Percentiles rank a stretch among this genome's conserved stretches.
Conservation (phyloP, 305 asterid species). For the Fraxinus angustifolia region DNA sequence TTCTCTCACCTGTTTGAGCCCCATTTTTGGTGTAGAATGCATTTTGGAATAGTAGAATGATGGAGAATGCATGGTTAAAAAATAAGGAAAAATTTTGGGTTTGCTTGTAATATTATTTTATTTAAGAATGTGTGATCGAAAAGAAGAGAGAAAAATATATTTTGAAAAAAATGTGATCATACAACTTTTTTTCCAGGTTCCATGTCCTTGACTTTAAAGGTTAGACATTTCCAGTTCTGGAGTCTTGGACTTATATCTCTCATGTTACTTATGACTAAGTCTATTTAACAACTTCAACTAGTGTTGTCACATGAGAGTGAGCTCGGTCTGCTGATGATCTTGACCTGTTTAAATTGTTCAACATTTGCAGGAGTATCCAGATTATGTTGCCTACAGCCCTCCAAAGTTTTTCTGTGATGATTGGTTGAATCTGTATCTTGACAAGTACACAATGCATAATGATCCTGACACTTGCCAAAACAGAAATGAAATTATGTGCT, state of each 20-base stretch:
- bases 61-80: not conserved
- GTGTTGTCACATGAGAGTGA: not conserved
- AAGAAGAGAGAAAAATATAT: not conserved
- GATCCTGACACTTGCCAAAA: slow-evolving; percentile 47
- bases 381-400: slow-evolving; percentile 69
- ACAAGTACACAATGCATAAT: slow-evolving; percentile 66
- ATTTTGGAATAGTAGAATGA: not conserved
- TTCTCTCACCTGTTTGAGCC: not conserved
- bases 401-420: slow-evolving; percentile 76
- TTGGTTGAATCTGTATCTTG: slow-evolving; percentile 93
- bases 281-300: not conserved
- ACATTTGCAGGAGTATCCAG: slow-evolving; percentile 78
- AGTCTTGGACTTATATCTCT: slow-evolving; percentile 16
- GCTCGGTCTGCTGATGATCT: not conserved
- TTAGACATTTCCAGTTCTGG: slow-evolving; percentile 19
- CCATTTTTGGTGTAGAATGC: not conserved
- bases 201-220: slow-evolving; percentile 23
- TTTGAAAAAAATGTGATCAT: not conserved
- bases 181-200: slow-evolving; percentile 29
- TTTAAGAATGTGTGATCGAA: not conserved
- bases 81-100: not conserved
- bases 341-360: slow-evolving; percentile 8
- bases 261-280: slow-evolving; percentile 23
- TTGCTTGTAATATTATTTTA: not conserved
- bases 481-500: slow-evolving; percentile 66